A percentile compares a stretch with the other conserved stretches of the same genome.
phyloP scores from a whole-genome alignment of 331 rosid genomes.

The Quercus tomentella region DNA sequence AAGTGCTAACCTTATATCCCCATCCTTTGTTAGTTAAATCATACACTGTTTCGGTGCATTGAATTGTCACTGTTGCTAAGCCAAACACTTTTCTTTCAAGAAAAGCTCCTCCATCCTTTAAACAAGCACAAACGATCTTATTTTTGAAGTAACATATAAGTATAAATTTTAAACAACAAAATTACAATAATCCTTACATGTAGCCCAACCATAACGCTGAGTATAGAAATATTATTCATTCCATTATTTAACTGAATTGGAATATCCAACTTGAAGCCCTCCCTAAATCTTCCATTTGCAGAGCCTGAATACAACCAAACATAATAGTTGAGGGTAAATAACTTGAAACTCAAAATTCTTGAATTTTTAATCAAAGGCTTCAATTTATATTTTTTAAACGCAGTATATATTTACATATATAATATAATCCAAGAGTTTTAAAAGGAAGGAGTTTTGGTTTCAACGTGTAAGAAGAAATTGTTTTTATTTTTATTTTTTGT shows the following conservation, averaged over 20 bases:
- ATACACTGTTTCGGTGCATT: slow-evolving; percentile 28
- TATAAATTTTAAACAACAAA: background rate
- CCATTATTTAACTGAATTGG: slow-evolving; percentile 37
- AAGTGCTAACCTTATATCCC: slow-evolving; percentile 50
- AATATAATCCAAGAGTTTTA: too few species aligned
- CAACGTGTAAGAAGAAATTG: too few species aligned
- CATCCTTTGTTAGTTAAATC: slow-evolving; percentile 39
- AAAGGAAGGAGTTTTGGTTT: too few species aligned
- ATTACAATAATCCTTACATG: slow-evolving; percentile 31
- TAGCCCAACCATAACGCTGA: slow-evolving; percentile 66
- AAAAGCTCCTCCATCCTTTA: slow-evolving; percentile 62
- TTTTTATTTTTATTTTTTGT: too few species aligned
- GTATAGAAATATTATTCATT: slow-evolving; percentile 44
- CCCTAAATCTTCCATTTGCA: slow-evolving; percentile 41
- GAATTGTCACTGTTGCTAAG: slow-evolving; percentile 41
- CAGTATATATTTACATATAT: too few species aligned
- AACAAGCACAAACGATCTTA: background rate
- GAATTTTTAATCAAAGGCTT: too few species aligned
- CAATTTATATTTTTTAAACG: too few species aligned
- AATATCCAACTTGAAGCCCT: slow-evolving; percentile 35
- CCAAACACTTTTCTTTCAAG: slow-evolving; percentile 58
- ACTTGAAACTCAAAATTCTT: too few species aligned
- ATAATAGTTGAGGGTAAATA: background rate
- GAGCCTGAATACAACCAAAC: slow-evolving; percentile 23
- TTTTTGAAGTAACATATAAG: too few species aligned